A percentile compares a stretch with the other conserved stretches of the same genome.
Evolutionary conservation across 768 basidiomycete species (phyloP).

Genomic region (Steccherinum ochraceum): DNA sequence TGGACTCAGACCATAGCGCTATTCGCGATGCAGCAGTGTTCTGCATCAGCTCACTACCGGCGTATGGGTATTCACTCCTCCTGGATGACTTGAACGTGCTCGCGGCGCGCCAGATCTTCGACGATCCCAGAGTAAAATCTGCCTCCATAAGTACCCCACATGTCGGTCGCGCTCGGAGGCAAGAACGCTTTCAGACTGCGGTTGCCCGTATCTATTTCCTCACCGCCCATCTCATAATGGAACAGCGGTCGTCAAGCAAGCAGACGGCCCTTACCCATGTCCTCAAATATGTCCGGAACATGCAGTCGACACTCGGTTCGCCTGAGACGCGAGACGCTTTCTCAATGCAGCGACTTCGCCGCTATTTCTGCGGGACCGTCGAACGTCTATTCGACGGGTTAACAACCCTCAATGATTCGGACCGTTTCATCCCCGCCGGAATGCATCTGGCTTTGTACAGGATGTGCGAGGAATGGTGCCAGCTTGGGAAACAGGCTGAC

Average conservation of each 20-base stretch:
- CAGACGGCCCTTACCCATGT: slow-evolving; percentile 73
- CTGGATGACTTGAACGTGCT: slow-evolving; percentile 80
- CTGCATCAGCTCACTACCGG: slow-evolving; percentile 84
- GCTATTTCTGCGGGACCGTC: slow-evolving; percentile 87
- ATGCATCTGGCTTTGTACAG: slow-evolving; percentile 77
- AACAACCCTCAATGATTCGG: slow-evolving; percentile 62
- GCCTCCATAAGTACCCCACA: slow-evolving; percentile 25
- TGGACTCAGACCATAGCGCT: slow-evolving; percentile 77
- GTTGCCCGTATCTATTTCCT: slow-evolving; percentile 86
- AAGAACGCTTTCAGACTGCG: slow-evolving; percentile 77
- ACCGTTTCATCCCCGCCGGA: slow-evolving; percentile 68
- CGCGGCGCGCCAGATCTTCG: slow-evolving; percentile 77
- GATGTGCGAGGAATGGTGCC: slow-evolving; percentile 92
- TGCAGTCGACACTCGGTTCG: slow-evolving; percentile 68
- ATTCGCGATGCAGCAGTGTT: slow-evolving; percentile 85
- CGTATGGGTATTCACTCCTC: slow-evolving; percentile 69
- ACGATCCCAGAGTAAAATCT: slow-evolving; percentile 57
- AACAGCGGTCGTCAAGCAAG: slow-evolving; percentile 60
- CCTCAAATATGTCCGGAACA: slow-evolving; percentile 81
- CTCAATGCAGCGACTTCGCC: slow-evolving; percentile 72
- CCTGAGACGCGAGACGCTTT: slow-evolving; percentile 70
- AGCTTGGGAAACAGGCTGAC: slow-evolving; percentile 72
- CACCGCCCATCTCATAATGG: slow-evolving; percentile 70
- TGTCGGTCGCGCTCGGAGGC: slow-evolving; percentile 57
- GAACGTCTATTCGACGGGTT: slow-evolving; percentile 81